Percentiles rank a stretch among this genome's conserved stretches.
Evolutionary conservation across 2,329 filamentous ascomycete genomes (phyloP).

Genomic region (Aspergillus pseudoglaucus): DNA sequence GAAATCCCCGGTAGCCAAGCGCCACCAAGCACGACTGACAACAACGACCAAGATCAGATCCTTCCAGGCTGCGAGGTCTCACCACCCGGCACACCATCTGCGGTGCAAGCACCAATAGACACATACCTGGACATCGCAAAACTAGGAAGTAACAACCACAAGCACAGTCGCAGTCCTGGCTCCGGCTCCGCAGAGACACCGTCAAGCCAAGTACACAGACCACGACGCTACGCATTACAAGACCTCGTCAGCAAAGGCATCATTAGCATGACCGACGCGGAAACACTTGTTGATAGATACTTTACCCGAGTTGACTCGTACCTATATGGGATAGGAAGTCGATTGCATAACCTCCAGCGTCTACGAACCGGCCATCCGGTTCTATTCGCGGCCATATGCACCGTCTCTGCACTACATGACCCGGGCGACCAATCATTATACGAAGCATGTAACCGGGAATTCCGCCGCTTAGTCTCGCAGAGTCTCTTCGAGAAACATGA

Average conservation of each 20-base stretch:
- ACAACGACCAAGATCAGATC: constrained; percentile 26
- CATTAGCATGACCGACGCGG: constrained; percentile 37
- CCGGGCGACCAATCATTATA: constrained; percentile 23
- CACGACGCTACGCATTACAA: constrained; percentile 8
- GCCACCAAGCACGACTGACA: constrained; percentile 3
- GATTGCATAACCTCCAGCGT: constrained; percentile 33
- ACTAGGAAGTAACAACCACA: constrained; percentile 15
- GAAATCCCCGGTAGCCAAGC: constrained; percentile 1
- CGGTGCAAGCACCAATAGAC: constrained; percentile 31
- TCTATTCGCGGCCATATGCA: constrained; percentile 40
- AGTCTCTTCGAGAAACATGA: constrained; percentile 44
- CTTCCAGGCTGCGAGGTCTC: constrained; percentile 23
- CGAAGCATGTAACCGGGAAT: constrained; percentile 40
- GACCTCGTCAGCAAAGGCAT: constrained; percentile 43
- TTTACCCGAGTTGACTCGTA: constrained; percentile 42
- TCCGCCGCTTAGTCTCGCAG: constrained; percentile 39
- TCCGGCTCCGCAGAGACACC: constrained; percentile 22
- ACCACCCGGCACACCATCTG: constrained; percentile 26
- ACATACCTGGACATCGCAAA: constrained; percentile 32
- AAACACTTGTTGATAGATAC: constrained; percentile 38
- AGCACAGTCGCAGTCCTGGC: neutral
- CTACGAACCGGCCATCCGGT: constrained; percentile 37
- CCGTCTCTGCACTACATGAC: constrained; percentile 45
- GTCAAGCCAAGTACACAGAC: constrained; percentile 18
- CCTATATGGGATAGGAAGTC: constrained; percentile 40